These are phyloP conservation scores for Knufia petricola DNA, from an alignment of 2,329 filamentous ascomycete genomes.

Conservation along the genomic window DNA sequence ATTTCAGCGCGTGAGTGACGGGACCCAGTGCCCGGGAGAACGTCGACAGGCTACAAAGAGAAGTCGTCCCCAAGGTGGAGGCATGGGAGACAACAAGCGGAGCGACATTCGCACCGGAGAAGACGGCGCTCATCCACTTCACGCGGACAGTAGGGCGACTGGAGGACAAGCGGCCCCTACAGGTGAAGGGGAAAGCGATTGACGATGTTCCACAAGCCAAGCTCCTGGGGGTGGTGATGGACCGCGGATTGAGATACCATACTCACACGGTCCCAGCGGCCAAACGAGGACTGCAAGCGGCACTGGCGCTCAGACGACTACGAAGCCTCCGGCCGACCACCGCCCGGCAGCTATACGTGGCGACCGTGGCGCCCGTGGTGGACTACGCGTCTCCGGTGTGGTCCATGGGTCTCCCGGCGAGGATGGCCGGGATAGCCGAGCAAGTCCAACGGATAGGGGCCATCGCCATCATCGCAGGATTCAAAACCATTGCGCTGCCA, in stretches of 20 bases:
- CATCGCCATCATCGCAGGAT: neutral
- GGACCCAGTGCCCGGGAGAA: slow-evolving; percentile 7
- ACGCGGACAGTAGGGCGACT: slow-evolving; percentile 21
- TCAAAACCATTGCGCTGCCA: neutral
- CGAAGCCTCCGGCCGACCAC: slow-evolving; percentile 4
- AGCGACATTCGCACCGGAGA: slow-evolving; percentile 28
- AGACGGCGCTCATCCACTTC: slow-evolving; percentile 30
- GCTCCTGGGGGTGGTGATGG: slow-evolving; percentile 3
- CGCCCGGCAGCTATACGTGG: slow-evolving; percentile 6
- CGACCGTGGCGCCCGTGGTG: neutral
- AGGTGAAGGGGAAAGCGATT: neutral
- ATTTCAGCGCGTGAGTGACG: slow-evolving; percentile 21
- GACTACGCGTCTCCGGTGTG: neutral
- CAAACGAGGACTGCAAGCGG: neutral
- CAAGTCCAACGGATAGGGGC: neutral
- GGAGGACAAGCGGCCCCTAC: neutral
- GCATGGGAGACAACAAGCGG: slow-evolving; percentile 27
- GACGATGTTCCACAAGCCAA: neutral
- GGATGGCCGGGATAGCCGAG: neutral
- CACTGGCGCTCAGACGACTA: neutral
- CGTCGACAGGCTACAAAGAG: neutral
- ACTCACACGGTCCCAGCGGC: neutral
- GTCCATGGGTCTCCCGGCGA: neutral
- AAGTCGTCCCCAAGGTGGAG: slow-evolving; percentile 15
- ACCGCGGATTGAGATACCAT: neutral